Percentiles rank a stretch among this genome's conserved stretches.
Conservation (phyloP, 768 basidiomycete species). For the Kwoniella dendrophila region DNA sequence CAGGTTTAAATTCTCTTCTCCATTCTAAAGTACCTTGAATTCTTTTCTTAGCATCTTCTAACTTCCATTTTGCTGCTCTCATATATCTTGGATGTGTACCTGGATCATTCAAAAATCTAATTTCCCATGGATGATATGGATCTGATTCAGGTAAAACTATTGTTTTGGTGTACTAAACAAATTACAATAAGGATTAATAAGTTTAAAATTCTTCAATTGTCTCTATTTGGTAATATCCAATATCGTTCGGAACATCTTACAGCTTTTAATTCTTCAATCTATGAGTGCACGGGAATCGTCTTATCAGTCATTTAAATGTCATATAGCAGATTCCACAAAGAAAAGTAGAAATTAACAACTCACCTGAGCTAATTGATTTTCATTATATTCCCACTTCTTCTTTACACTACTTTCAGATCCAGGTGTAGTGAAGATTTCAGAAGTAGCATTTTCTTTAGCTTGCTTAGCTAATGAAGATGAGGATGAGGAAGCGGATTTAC, state of each 20-base stretch:
- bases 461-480: conserved; percentile 24
- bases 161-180: conserved; percentile 67
- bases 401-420: conserved; percentile 61
- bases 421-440: conserved; percentile 64
- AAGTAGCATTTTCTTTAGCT: neutral
- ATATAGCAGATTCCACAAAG: too few relatives aligned
- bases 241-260: conserved; percentile 57
- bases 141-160: conserved; percentile 69
- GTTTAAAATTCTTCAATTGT: neutral
- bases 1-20: conserved; percentile 81
- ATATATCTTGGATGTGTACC: conserved; percentile 71
- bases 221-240: neutral
- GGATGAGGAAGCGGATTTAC: conserved; percentile 39
- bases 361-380: conserved; percentile 62
- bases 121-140: conserved; percentile 75
- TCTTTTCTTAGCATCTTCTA: conserved; percentile 73
- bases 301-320: too few relatives aligned
- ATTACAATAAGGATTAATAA: neutral
- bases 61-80: conserved; percentile 82
- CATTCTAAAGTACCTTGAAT: conserved; percentile 79
- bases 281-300: neutral
- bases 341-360: too few relatives aligned
- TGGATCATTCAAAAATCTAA: conserved; percentile 73
- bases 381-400: conserved; percentile 66
- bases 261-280: conserved; percentile 67